Base-by-base conservation (phyloP, 2,329 filamentous ascomycete species). In the Pseudogymnoascus destructans region DNA sequence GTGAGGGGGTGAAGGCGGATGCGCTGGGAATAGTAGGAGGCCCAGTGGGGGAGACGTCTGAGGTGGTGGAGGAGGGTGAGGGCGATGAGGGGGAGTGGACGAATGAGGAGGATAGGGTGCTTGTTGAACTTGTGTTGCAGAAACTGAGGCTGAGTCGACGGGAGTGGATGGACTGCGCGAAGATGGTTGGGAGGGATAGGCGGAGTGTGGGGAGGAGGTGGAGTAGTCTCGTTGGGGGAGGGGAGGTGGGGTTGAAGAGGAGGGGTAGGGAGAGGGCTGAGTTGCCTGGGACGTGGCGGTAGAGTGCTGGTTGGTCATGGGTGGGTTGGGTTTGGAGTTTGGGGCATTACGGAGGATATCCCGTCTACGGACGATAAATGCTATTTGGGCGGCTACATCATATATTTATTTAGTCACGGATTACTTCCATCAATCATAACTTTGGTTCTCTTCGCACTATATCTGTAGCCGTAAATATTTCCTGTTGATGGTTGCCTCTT, bases 151-250 rank as follows among this genome's bases (percentile, higher is more conserved):
- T 86, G 19, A 78, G 77, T 64, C 84, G 81, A 70, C 74, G 76
- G 56, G 81, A 86, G 59, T 85, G 82, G 82, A 79, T 84, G 60
- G 82, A 86, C 66, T 85, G 82, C 68, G 82, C 82, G 42, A 75
- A 80, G 60, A 81, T 75, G 63, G 72, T 86, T 6, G 82, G 82
- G 61, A 80, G 78, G 64, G 80, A 84, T 69, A 73, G 79, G 57
- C 73, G 75, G 59, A 79, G 75, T 60, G 73, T 84, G 49, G 78
- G 77, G 40, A 73, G 77, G 56, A 72, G 83, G 64, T 86, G 83
- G 83, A 82, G 79, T 73, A 82, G 77, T 59, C 71, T 86, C 33
- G 76, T 85, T 69, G 69, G 74, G 42, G 74, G 73, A 60, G 81
- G 81, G 57, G 79, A 84, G 25, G 73, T 85, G 19, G 81, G 80